Evolutionary conservation across 208 protist species (phyloP), one percentile per base, ranked within the genome.

Genomic region (Trypanosoma boissoni): DNA sequence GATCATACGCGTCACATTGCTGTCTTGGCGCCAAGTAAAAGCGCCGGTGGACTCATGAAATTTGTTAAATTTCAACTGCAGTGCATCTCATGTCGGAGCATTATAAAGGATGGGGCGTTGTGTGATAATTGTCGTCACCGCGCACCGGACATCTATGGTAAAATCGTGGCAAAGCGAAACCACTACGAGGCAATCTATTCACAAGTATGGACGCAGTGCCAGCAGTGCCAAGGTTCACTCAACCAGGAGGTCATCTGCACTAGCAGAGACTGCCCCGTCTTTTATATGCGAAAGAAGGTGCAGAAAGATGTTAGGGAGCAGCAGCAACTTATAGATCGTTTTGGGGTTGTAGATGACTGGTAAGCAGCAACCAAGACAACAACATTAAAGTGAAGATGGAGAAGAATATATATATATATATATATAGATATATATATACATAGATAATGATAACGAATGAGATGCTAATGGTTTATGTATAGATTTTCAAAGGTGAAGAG

Each of bases 271-370:
- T 99, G 98, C 78, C 98, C 98, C 3, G 99, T 99, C 20, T 99
- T 99, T 80, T 99, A 99, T 83, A 97, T 98, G 90, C 87, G 98
- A 49, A 99, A 98, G 56, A 99, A 99, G 83, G 98, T 99, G 3
- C 95, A 99, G 72, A 99, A 99, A 58, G 98, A 99, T 69, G 59
- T 99, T 6, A 54, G 59, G 23, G 97, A 99, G 29, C 94, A 97
- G 45, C 80, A 98, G 61, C 72, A 77, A 10, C 58, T 91, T 9
- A 61, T 99, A 0, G 82, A 97, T 44, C 91, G 96, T 34, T 99
- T 99, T 68, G 92, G 90, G 37, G 66, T 91, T 20, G 76, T 96
- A 24, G 83, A 94, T 29, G 97, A 97, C 71, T 99, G 90, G 86
- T 94, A 44, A 50, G n/a, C 23, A n/a, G 18, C 36, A 0, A 6